Base-by-base conservation (phyloP, 1,139 yeast species). In the Oligophagozyma castellii region DNA sequence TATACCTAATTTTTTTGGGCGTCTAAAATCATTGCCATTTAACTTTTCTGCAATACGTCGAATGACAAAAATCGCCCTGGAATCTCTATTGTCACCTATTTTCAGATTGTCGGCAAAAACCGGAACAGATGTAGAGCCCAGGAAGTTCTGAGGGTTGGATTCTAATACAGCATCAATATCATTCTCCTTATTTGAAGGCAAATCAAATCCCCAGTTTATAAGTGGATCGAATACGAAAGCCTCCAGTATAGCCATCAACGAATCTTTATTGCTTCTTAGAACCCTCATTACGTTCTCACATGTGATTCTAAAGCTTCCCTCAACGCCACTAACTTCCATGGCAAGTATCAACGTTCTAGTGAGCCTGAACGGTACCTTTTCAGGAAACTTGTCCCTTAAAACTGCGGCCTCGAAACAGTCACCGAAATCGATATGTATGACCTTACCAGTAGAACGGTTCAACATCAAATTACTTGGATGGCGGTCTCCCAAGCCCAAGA, bases 351-450 rank as follows among this genome's bases (percentile, higher is more conserved):
- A 65, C 99, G 92, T 92, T 54, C 98, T 67, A 0, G 99, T 92
- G 37, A 92, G 66, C 53, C 99, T 68, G 61, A 92, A 92, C 10
- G 99, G 99, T 14, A 92, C 98, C 55, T 86, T 86, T 51, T 92
- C 99, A 0, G 99, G 99, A 53, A 79, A 92, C 51, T 89, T 92
- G 43, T 89, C 98, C 43, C 99, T 70, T 37, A 92, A 59, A 32
- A 89, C 84, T 0, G 99, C 98, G 1, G 96, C 95, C 51, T 92
- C 99, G 50, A 92, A 92, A 66, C 99, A 92, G 53, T 92, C 99
- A 42, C 98, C 99, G 56, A 89, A 92, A 64, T 92, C 99, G 57
- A 92, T 86, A 51, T 92, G 99, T 24, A 89, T 69, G 26, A 92
- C 95, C 48, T 86, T 84, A 37, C 99, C 99, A 0, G 96, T 83